Base-by-base conservation (phyloP, 2,329 filamentous ascomycete species). In the Zymoseptoria tritici region DNA sequence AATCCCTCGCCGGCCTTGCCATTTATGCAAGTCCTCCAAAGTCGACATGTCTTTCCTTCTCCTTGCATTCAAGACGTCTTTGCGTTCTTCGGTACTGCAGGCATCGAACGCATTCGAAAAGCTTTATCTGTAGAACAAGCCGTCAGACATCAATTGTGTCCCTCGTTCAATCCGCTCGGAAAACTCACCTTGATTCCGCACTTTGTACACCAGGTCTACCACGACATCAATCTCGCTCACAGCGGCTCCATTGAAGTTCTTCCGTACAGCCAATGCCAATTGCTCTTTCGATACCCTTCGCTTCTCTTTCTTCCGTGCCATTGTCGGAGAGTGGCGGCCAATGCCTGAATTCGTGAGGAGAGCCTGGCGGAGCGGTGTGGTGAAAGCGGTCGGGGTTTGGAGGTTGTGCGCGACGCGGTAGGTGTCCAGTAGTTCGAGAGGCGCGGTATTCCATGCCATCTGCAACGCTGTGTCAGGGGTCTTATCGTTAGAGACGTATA, bases 191-290 rank as follows among this genome's bases (percentile, higher is more conserved):
- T 85, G 79, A 64, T 81, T 82, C 70, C 81, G 80, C 29, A 89
- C 81, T 70, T 85, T 88, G 79, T 90, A 89, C 62, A 91, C 79
- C 71, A 91, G 85, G 64, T 89, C 88, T 59, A 92, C 88, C 59
- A 94, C 88, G 65, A 91, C 86, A 68, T 94, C 90, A 71, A 87
- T 91, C 77, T 95, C 90, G 64, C 86, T 87, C 49, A 93, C 84
- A 16, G 87, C 88, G 65, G 89, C 80, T 36, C 84, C 85, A 71
- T 94, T 94, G 77, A 94, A 94, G 75, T 94, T 89, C 73, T 91
- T 92, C 64, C 89, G 81, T 54, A 92, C 87, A 1, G 84, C 81
- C 65, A 85, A 80, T 8, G 88, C 87, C 57, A 95, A 78, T 65
- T 89, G 83, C 46, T 90, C 86, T 71, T 89, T 89, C 68, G 82